These are phyloP conservation scores for Cercospora canescens DNA, from an alignment of 2,329 filamentous ascomycete species.

Conservation along the genomic window DNA sequence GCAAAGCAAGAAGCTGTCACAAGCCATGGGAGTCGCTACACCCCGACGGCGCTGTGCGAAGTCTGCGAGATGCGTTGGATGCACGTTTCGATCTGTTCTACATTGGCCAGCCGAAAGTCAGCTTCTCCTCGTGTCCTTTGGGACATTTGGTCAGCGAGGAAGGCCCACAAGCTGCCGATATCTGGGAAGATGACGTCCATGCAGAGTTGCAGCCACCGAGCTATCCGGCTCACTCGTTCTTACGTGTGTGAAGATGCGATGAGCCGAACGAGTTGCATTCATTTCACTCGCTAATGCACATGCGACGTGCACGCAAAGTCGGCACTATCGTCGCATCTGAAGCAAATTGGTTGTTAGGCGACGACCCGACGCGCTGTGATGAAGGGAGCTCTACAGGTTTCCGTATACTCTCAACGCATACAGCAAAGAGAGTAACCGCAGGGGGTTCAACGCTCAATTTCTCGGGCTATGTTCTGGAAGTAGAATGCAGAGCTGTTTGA, in stretches of 20 bases:
- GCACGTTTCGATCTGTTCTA: constrained; percentile 36
- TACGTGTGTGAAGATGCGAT: not conserved
- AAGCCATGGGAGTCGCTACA: constrained; percentile 36
- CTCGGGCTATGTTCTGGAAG: not conserved
- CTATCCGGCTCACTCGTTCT: not conserved
- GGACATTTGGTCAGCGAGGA: constrained; percentile 60
- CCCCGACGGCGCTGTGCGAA: constrained; percentile 30
- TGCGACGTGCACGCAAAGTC: not conserved
- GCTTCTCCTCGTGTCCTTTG: constrained; percentile 54
- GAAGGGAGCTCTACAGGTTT: not conserved
- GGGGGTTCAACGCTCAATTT: not conserved
- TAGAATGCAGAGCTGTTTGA: not conserved
- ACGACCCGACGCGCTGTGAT: not conserved
- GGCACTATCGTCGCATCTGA: not conserved
- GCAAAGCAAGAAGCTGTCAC: constrained; percentile 32
- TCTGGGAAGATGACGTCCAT: constrained; percentile 17
- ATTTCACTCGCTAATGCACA: not conserved
- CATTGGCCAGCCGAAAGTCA: constrained; percentile 44
- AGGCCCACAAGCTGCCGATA: constrained; percentile 44
- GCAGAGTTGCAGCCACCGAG: no score
- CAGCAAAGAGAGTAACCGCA: not conserved
- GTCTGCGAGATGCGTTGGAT: constrained; percentile 31
- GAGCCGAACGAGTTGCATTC: constrained; percentile 3
- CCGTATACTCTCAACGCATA: not conserved
- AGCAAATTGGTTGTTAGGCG: not conserved